Conservation (phyloP, 495 filamentous ascomycete genomes). For the Choiromyces venosus region DNA sequence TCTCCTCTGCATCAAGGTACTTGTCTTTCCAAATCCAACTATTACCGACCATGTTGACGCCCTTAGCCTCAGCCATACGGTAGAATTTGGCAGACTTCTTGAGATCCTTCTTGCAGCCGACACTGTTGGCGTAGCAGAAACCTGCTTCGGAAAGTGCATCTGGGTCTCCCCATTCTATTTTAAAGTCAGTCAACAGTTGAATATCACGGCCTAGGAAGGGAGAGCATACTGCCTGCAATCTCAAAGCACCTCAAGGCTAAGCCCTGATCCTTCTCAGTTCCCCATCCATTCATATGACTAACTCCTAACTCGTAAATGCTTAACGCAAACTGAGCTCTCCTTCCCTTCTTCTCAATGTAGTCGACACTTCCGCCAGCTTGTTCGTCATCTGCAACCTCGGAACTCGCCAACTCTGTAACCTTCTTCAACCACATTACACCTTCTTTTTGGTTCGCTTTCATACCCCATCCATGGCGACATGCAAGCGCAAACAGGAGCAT, state of each 20-base stretch:
- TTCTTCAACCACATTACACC: slow-evolving; percentile 85
- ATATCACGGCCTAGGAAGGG: not conserved
- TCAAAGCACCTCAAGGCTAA: slow-evolving; percentile 90
- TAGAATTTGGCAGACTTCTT: slow-evolving; percentile 92
- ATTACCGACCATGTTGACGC: slow-evolving; percentile 95
- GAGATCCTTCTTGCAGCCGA: slow-evolving; percentile 89
- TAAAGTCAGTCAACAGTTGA: slow-evolving; percentile 14
- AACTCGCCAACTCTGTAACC: slow-evolving; percentile 75
- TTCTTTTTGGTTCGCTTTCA: slow-evolving; percentile 82
- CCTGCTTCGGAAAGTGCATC: slow-evolving; percentile 86
- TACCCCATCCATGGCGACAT: slow-evolving; percentile 97
- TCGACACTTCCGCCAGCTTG: slow-evolving; percentile 62
- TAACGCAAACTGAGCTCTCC: slow-evolving; percentile 85
- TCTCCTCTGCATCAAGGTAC: slow-evolving; percentile 42
- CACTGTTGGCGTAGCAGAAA: slow-evolving; percentile 78
- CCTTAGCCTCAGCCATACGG: slow-evolving; percentile 80
- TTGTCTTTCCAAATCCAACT: slow-evolving; percentile 61
- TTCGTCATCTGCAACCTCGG: slow-evolving; percentile 78
- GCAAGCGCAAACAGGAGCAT: slow-evolving; percentile 96
- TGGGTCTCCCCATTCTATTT: slow-evolving; percentile 79
- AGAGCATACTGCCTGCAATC: slow-evolving; percentile 71
- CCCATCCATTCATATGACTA: slow-evolving; percentile 98
- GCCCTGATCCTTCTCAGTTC: slow-evolving; percentile 83
- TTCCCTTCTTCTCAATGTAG: slow-evolving; percentile 62
- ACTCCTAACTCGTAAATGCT: slow-evolving; percentile 94